Percentiles rank a stretch among this genome's conserved stretches.
Evolutionary conservation across 129 eudicot species (phyloP).

Genomic region (Tagetes erecta): DNA sequence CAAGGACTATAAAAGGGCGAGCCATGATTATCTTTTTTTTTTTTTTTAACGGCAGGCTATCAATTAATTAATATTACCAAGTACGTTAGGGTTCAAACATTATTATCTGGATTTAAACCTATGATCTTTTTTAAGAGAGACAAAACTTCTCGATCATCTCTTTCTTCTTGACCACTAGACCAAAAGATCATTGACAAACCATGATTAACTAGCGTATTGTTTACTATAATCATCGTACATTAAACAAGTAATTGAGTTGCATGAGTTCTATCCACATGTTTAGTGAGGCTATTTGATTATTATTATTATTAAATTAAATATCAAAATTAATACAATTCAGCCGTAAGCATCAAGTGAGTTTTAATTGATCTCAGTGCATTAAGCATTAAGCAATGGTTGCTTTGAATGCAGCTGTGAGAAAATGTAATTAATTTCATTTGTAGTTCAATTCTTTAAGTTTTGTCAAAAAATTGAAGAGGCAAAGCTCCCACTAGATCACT

Average conservation of each 20-base stretch:
- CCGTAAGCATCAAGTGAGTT: neutral
- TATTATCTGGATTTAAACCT: too few species aligned
- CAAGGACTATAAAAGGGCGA: neutral
- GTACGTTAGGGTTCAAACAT: too few species aligned
- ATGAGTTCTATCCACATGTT: constrained; percentile 11
- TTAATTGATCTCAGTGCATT: constrained; percentile 5
- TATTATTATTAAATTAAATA: neutral
- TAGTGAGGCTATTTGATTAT: neutral
- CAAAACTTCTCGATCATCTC: too few species aligned
- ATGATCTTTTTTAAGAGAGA: too few species aligned
- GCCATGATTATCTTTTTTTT: neutral
- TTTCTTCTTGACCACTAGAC: too few species aligned
- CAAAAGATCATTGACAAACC: too few species aligned
- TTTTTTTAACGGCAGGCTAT: too few species aligned
- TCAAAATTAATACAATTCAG: neutral
- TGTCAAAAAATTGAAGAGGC: neutral
- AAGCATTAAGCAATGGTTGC: constrained; percentile 7
- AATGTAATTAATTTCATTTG: neutral
- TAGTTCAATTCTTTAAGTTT: neutral
- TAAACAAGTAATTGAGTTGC: neutral
- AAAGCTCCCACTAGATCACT: too few species aligned
- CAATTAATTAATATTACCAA: too few species aligned
- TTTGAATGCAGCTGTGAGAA: neutral
- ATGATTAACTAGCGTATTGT: neutral
- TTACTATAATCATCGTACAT: neutral